Conservation (phyloP, 768 basidiomycete species). For the Exsudoporus frostii region DNA sequence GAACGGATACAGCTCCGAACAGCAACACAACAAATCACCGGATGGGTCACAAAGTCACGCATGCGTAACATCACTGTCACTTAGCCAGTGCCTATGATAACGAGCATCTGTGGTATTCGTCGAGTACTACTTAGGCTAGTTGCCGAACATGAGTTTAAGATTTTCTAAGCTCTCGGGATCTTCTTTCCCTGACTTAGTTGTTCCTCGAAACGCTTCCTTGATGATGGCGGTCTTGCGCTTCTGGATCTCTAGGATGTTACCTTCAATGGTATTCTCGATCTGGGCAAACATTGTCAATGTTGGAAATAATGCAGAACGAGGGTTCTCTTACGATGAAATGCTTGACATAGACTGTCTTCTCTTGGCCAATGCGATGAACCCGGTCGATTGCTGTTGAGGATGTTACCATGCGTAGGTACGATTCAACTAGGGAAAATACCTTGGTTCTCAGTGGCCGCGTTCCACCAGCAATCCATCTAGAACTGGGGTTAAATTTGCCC, state of each 20-base stretch:
- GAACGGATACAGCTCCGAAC: conserved; percentile 9
- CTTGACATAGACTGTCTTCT: conserved; percentile 76
- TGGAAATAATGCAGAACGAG: not conserved
- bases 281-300: conserved; percentile 27
- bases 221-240: conserved; percentile 84
- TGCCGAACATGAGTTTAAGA: conserved; percentile 44
- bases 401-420: conserved; percentile 2
- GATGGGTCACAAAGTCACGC: conserved; percentile 24
- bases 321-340: conserved; percentile 72
- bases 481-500: conserved; percentile 1
- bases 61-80: conserved; percentile 42
- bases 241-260: conserved; percentile 77
- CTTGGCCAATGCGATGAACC: conserved; percentile 83
- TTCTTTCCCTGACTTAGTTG: conserved; percentile 38
- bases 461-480: conserved; percentile 95
- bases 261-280: conserved; percentile 75
- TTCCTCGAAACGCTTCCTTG: conserved; percentile 76
- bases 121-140: conserved; percentile 38
- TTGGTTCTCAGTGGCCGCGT: conserved; percentile 79
- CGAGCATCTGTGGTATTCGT: too few relatives aligned
- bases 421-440: conserved; percentile 36
- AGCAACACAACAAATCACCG: conserved; percentile 20
- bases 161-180: conserved; percentile 79
- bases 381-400: conserved; percentile 71
- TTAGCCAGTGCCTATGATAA: conserved; percentile 23